phyloP scores from a whole-genome alignment of 345 rosid species.

The Combretum micranthum region DNA sequence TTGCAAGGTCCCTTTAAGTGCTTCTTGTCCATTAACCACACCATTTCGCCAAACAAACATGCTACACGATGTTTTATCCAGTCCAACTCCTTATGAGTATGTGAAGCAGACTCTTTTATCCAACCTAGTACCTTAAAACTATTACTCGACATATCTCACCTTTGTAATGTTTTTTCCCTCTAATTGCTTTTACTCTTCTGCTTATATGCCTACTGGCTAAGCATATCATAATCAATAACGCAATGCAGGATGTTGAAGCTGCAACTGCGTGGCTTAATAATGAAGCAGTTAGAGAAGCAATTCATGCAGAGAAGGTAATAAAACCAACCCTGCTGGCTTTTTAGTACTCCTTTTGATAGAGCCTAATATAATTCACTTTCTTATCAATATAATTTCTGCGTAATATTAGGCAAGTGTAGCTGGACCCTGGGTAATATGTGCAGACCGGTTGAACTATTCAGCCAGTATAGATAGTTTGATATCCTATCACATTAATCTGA shows the following conservation, averaged over 20 bases:
- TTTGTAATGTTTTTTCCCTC: too few species aligned
- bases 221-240: too few species aligned
- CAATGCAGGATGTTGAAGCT: constrained; percentile 29
- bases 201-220: background rate
- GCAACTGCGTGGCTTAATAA: constrained; percentile 42
- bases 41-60: too few species aligned
- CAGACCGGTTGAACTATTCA: constrained; percentile 9
- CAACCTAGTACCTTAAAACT: too few species aligned
- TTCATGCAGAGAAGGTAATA: constrained; percentile 41
- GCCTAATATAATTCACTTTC: background rate
- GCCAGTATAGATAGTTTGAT: constrained; percentile 18
- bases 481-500: constrained; percentile 24
- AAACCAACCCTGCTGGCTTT: background rate
- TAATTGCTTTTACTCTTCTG: too few species aligned
- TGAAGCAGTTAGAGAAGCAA: constrained; percentile 35
- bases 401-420: constrained; percentile 7
- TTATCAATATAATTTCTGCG: background rate
- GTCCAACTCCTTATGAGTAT: too few species aligned
- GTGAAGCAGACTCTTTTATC: too few species aligned
- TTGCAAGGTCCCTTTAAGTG: too few species aligned
- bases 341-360: too few species aligned
- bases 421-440: constrained; percentile 8
- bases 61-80: too few species aligned
- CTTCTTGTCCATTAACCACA: too few species aligned
- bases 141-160: too few species aligned